Conservation (phyloP, 495 filamentous ascomycete genomes). For the Trichoderma gamsii region DNA sequence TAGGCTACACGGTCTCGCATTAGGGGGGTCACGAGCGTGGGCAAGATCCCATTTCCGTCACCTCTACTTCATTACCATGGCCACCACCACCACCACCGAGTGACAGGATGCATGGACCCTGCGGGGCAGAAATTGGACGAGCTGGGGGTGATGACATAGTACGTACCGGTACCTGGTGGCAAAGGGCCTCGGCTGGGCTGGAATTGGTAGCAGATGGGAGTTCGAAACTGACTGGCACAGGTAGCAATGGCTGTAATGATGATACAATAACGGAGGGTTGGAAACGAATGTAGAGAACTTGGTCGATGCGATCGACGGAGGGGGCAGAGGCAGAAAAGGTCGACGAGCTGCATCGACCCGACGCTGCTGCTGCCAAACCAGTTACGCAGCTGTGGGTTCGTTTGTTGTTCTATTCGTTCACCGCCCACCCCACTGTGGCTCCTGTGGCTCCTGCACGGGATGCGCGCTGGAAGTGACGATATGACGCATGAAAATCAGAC, state of each 20-base stretch:
- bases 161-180: constrained; percentile 3
- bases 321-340: not conserved
- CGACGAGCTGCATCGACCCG: not conserved
- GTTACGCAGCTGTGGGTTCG: constrained; percentile 12
- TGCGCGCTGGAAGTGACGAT: not conserved
- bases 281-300: too few species aligned
- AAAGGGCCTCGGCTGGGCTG: not conserved
- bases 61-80: not conserved
- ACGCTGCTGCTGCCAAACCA: not conserved
- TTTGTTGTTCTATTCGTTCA: constrained; percentile 6
- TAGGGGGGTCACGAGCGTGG: constrained; percentile 11
- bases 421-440: constrained; percentile 12
- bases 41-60: constrained; percentile 1
- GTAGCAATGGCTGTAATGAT: not conserved
- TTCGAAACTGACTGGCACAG: not conserved
- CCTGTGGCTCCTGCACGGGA: constrained; percentile 7
- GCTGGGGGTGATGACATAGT: not conserved
- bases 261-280: not conserved
- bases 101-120: constrained; percentile 6
- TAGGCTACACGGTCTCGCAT: not conserved
- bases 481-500: not conserved
- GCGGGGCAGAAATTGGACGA: not conserved
- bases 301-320: not conserved
- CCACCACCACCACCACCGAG: constrained; percentile 1
- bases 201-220: not conserved